Evolutionary conservation across 495 filamentous ascomycete species (phyloP), one percentile per base, ranked within the genome.

Genomic region (Annulohypoxylon nitens): DNA sequence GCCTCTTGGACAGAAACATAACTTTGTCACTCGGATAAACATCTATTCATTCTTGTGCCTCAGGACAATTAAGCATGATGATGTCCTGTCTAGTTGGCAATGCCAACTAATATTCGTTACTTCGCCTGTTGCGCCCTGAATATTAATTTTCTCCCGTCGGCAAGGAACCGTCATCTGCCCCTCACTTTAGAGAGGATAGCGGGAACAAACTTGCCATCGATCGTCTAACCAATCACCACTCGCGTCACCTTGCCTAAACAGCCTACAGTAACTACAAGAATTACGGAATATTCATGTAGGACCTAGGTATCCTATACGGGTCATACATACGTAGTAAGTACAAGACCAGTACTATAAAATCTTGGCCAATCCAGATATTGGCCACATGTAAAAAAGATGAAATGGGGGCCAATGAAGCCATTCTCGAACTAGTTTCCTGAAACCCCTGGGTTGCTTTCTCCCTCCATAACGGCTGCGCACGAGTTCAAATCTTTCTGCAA

Each of bases 161-260:
- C 61, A 66, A 69, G 71, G 69, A 62, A 48, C 61, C 70, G 71
- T 59, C 12, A 60, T 55, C 20, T 63, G 41, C 70, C 65, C 70
- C 61, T 65, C 60, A 51, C 64, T 64, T 59, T 30, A 26, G 16
- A 61, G 20, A 54, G 68, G 34, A 37, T 36, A 30, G 25, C 57
- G 62, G 26, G 64, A 61, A 64, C 55, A 60, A 62, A 64, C 62
- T n/a, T 60, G 48, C 45, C 37, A 34, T 68, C n/a, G 45, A 64
- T 54, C 51, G 47, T 30, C 26, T 47, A 53, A 43, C 61, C 61
- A 73, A 73, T 73, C 53, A 68, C 36, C 7, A 6, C 25, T 34
- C 33, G 16, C 48, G 25, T 59, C 64, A 64, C 64, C 25, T 47
- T 64, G 36, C 60, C 45, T 51, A 61, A 18, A 47, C 37, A 60